phyloP scores from a whole-genome alignment of 83 land plant species.

The Picea mariana region DNA sequence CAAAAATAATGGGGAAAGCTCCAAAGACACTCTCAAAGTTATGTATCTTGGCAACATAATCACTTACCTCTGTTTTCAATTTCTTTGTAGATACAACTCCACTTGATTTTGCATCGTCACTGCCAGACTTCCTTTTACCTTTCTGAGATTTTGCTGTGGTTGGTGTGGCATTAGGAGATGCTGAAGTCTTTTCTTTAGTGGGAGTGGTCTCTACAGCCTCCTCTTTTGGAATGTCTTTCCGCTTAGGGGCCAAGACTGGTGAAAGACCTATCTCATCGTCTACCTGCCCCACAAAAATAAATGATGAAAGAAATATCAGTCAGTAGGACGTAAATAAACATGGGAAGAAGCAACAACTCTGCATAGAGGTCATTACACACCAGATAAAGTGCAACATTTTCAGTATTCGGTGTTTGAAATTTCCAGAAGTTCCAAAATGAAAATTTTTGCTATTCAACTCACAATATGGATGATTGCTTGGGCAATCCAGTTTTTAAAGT shows the following conservation, averaged over 20 bases:
- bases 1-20: not conserved
- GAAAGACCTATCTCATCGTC: constrained; percentile 75
- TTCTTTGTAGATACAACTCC: constrained; percentile 66
- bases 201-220: constrained; percentile 78
- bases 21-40: not conserved
- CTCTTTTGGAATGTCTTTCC: constrained; percentile 73
- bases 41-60: not conserved
- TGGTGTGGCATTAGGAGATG: constrained; percentile 45
- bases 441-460: not conserved
- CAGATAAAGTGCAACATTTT: not conserved
- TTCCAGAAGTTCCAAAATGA: not conserved
- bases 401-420: not conserved
- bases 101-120: constrained; percentile 71
- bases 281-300: constrained; percentile 28
- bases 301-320: not conserved
- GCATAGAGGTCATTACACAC: not conserved
- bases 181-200: constrained; percentile 35
- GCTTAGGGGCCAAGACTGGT: constrained; percentile 81
- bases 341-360: not conserved
- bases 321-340: not conserved
- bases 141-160: constrained; percentile 53
- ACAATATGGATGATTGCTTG: not conserved
- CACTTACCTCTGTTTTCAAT: constrained; percentile 34
- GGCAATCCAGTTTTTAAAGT: not conserved
- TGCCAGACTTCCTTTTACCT: constrained; percentile 76